phyloP scores from a whole-genome alignment of 1,139 yeast genomes.

The Candida dubliniensis region DNA sequence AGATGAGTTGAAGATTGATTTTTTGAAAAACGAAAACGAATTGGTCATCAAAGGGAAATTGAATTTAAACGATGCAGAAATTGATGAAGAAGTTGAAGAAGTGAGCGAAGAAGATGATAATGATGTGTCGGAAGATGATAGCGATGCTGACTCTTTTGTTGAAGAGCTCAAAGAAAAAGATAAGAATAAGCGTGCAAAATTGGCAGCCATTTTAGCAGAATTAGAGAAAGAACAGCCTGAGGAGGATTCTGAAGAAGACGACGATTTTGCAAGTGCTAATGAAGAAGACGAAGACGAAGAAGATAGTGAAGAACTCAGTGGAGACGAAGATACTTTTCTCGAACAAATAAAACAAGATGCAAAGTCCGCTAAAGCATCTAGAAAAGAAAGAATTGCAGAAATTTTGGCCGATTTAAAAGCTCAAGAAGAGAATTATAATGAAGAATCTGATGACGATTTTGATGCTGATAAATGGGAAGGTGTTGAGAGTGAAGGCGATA shows the following conservation, averaged over 20 bases:
- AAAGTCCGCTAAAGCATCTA: slow-evolving; percentile 17
- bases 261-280: slow-evolving; percentile 37
- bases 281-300: slow-evolving; percentile 25
- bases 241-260: slow-evolving; percentile 36
- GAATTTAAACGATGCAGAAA: slow-evolving; percentile 30
- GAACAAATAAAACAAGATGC: slow-evolving; percentile 6
- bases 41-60: slow-evolving; percentile 45
- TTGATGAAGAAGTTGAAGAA: slow-evolving; percentile 14
- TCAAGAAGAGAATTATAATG: slow-evolving; percentile 41
- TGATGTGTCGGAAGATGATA: slow-evolving; percentile 13
- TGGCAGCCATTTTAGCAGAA: slow-evolving; percentile 12
- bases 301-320: slow-evolving; percentile 21
- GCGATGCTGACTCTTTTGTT: slow-evolving; percentile 24
- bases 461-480: slow-evolving; percentile 16
- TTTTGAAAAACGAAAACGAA: slow-evolving; percentile 44
- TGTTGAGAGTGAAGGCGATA: slow-evolving; percentile 13
- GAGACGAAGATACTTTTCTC: slow-evolving; percentile 16
- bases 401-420: slow-evolving; percentile 42
- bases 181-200: slow-evolving; percentile 24
- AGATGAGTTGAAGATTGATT: slow-evolving; percentile 45
- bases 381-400: slow-evolving; percentile 28
- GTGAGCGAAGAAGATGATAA: slow-evolving; percentile 14
- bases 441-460: slow-evolving; percentile 42
- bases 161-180: slow-evolving; percentile 22
- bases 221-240: slow-evolving; percentile 16